A percentile compares a stretch with the other conserved stretches of the same genome.
These are phyloP conservation scores for Beauveria sp. DNA, from an alignment of 2,329 filamentous ascomycete genomes.

Conservation along the genomic window DNA sequence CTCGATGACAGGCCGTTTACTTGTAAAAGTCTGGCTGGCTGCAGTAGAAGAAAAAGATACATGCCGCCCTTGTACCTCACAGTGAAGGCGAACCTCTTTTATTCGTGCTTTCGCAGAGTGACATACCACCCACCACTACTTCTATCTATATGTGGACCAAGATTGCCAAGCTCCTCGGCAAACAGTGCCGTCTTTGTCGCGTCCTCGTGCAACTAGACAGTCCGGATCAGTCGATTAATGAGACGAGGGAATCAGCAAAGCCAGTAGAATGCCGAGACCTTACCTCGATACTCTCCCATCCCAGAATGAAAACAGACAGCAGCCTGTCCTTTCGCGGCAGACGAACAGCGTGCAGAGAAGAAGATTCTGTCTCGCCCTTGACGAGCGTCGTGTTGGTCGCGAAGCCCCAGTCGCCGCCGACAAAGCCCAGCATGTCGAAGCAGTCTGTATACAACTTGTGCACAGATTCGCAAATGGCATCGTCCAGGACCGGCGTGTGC, in stretches of 20 bases:
- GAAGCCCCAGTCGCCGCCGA: constrained; percentile 6
- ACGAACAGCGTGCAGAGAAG: not conserved
- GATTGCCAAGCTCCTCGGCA: not conserved
- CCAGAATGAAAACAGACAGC: not conserved
- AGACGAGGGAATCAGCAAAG: not conserved
- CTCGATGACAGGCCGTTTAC: not conserved
- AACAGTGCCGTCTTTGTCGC: not conserved
- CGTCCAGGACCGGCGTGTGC: not conserved
- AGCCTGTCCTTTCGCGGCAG: not conserved
- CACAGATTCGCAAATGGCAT: not conserved
- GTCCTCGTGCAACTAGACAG: not conserved
- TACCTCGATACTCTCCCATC: constrained; percentile 8
- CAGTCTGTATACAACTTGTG: constrained; percentile 6
- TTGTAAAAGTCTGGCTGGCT: not conserved
- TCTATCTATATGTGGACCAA: not conserved
- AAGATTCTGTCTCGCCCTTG: not conserved
- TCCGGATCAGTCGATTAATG: not conserved
- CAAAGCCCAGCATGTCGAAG: constrained; percentile 3
- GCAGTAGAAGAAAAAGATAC: not conserved
- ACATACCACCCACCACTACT: constrained; percentile 4
- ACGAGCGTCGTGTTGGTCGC: not conserved
- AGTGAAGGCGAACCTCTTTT: not conserved
- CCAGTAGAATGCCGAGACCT: not conserved
- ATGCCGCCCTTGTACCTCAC: not conserved
- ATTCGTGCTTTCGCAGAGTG: not conserved